phyloP scores from a whole-genome alignment of 345 rosid genomes.

The Rhodamnia rubescens region DNA sequence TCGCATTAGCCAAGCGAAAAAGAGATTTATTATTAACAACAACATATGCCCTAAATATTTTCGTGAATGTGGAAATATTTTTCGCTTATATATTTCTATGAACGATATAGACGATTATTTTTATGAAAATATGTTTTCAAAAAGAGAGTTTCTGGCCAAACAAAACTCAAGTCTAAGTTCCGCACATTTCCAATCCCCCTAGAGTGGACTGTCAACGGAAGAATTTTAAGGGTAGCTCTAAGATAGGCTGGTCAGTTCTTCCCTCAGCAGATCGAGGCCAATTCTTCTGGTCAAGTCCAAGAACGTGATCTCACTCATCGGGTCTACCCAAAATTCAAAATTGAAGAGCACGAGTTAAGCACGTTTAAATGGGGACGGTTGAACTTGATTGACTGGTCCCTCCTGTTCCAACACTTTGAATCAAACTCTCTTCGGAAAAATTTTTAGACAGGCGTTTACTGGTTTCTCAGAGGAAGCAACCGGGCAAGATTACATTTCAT shows the following conservation, averaged over 20 bases:
- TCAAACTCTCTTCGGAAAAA: neutral
- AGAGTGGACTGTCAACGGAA: too few relatives aligned
- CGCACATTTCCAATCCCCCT: too few relatives aligned
- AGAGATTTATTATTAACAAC: neutral
- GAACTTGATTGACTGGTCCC: neutral
- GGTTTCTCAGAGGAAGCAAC: neutral
- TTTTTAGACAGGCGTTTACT: neutral
- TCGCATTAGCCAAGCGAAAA: too few relatives aligned
- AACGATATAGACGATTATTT: neutral
- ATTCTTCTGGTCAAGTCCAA: neutral
- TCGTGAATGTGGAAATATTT: neutral
- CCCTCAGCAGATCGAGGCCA: neutral
- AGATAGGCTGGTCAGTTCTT: too few relatives aligned
- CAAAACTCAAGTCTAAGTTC: neutral
- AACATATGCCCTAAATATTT: neutral
- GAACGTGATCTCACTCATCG: neutral
- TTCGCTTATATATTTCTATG: neutral
- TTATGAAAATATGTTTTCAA: neutral
- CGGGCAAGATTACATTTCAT: neutral
- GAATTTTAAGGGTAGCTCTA: too few relatives aligned
- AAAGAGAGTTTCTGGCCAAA: fast-evolving
- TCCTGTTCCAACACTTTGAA: neutral
- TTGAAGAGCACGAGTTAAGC: neutral
- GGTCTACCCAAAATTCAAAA: neutral
- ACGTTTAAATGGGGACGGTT: neutral